Evolutionary conservation across 2,329 filamentous ascomycete genomes (phyloP).

Genomic region (Sclerotinia glacialis): DNA sequence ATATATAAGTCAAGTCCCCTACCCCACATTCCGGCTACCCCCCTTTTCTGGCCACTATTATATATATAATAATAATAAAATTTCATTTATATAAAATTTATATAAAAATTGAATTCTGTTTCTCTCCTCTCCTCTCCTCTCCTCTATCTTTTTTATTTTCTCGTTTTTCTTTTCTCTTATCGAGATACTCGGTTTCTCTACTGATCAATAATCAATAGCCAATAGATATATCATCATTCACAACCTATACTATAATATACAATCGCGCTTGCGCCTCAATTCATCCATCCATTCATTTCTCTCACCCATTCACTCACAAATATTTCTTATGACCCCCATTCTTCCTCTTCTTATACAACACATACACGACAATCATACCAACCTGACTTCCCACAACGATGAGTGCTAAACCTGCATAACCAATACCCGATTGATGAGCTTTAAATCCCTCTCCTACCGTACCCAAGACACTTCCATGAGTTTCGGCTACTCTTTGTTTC

Average conservation of each 20-base stretch:
- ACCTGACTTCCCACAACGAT: slow-evolving; percentile 35
- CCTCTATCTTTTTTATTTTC: too few relatives aligned
- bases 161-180: too few relatives aligned
- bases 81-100: too few relatives aligned
- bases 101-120: too few relatives aligned
- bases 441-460: slow-evolving; percentile 24
- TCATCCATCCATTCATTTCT: neutral
- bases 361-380: slow-evolving; percentile 32
- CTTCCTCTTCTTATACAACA: slow-evolving; percentile 39
- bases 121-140: too few relatives aligned
- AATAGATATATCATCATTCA: neutral
- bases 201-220: too few relatives aligned
- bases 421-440: slow-evolving; percentile 10
- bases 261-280: neutral
- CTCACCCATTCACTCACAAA: slow-evolving; percentile 26
- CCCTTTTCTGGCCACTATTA: too few relatives aligned
- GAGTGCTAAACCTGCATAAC: slow-evolving; percentile 23
- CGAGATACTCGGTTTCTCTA: too few relatives aligned
- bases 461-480: slow-evolving; percentile 28
- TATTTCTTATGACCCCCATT: slow-evolving; percentile 38
- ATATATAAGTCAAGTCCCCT: too few relatives aligned
- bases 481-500: slow-evolving; percentile 30
- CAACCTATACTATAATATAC: neutral
- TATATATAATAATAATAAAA: too few relatives aligned
- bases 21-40: too few relatives aligned